phyloP scores from a whole-genome alignment of 1,284 basidiomycete species.

The Irpex sp. region DNA sequence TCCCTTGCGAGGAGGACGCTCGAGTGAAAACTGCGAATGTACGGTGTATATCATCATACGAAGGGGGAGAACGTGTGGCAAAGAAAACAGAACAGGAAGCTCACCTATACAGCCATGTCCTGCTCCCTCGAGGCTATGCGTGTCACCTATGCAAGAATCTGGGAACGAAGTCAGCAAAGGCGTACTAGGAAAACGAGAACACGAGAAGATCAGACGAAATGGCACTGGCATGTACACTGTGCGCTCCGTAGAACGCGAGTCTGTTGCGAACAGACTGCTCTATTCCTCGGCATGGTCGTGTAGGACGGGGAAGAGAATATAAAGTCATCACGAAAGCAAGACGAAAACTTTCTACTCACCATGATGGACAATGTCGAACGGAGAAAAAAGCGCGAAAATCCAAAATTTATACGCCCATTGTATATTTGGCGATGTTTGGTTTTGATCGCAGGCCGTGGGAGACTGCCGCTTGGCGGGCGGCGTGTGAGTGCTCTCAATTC shows the following conservation, averaged over 20 bases:
- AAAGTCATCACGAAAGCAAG: constrained; percentile 53
- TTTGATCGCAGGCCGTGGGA: not conserved
- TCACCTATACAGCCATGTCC: not conserved
- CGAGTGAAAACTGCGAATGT: constrained; percentile 79
- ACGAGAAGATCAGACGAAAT: constrained; percentile 60
- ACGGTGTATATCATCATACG: constrained; percentile 53
- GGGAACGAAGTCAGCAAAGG: not conserved
- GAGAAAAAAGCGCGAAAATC: not conserved
- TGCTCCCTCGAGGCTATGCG: not conserved
- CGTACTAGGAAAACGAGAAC: constrained; percentile 9
- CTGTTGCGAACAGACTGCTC: constrained; percentile 71
- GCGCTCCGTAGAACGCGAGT: constrained; percentile 54
- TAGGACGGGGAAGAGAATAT: constrained; percentile 82
- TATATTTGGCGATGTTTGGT: not conserved
- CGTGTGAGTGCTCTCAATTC: too few relatives aligned
- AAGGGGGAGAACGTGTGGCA: constrained; percentile 9
- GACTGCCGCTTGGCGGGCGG: not conserved
- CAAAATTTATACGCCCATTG: not conserved
- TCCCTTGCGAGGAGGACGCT: constrained; percentile 51
- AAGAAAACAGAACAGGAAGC: not conserved
- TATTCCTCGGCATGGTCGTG: constrained; percentile 73
- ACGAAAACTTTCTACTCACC: constrained; percentile 8
- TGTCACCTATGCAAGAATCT: not conserved
- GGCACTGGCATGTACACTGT: constrained; percentile 82
- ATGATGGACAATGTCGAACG: constrained; percentile 2